Conservation (phyloP, 1,284 basidiomycete genomes). For the Irpex lacteus region DNA sequence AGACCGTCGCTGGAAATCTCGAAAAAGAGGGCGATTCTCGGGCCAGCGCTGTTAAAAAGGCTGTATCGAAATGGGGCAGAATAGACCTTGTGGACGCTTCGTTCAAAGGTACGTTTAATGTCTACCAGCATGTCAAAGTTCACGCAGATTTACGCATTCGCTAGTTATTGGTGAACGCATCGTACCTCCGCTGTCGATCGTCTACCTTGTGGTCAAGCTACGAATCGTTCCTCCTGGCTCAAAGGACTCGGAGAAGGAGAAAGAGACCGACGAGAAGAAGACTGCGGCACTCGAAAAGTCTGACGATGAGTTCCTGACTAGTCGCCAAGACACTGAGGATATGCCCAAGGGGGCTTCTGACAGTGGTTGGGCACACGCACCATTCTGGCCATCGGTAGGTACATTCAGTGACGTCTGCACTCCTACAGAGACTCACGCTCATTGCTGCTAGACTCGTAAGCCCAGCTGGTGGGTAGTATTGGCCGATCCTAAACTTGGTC, state of each 20-base stretch:
- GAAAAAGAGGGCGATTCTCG: constrained; percentile 53
- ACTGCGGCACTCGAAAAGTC: constrained; percentile 30
- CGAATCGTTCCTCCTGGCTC: constrained; percentile 57
- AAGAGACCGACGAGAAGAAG: constrained; percentile 30
- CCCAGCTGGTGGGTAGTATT: constrained; percentile 92
- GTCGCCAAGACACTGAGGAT: constrained; percentile 64
- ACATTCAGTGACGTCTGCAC: too few species aligned
- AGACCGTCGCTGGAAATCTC: constrained; percentile 47
- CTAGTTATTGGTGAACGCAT: constrained; percentile 88
- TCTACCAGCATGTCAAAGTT: background rate
- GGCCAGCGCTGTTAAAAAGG: constrained; percentile 62
- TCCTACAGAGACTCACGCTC: too few species aligned
- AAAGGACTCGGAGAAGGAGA: constrained; percentile 44
- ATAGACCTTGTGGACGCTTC: constrained; percentile 82
- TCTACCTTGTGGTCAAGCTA: constrained; percentile 84
- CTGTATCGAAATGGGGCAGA: constrained; percentile 73
- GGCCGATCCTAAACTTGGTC: constrained; percentile 87
- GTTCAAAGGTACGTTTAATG: constrained; percentile 73
- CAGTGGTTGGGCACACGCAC: constrained; percentile 81
- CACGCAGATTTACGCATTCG: background rate
- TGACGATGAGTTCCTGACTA: constrained; percentile 68
- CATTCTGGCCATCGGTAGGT: constrained; percentile 85
- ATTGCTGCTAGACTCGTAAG: constrained; percentile 61
- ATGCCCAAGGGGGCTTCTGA: constrained; percentile 36
- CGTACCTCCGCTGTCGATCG: constrained; percentile 88